These are phyloP conservation scores for Glycine latifolia DNA, from an alignment of 306 rosid species.

Conservation along the genomic window DNA sequence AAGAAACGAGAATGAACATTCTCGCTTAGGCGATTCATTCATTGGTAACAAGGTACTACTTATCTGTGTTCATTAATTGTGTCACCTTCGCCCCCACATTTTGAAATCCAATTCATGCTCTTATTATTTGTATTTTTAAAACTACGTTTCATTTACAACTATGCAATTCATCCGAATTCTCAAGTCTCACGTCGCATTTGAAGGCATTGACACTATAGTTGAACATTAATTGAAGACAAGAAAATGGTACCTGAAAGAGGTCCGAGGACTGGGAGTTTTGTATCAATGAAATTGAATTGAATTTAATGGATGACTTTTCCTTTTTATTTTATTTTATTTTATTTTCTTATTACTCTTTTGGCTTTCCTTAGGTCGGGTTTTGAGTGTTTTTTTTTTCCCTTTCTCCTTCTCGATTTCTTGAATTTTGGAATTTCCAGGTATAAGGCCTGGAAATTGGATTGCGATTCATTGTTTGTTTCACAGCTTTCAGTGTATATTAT, in stretches of 20 bases:
- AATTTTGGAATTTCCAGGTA: constrained; percentile 11
- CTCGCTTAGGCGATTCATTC: constrained; percentile 34
- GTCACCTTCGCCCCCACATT: background rate
- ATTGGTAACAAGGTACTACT: constrained; percentile 34
- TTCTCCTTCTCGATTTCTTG: constrained; percentile 1
- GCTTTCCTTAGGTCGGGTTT: no score
- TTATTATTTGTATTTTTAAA: background rate
- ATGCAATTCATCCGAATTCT: background rate
- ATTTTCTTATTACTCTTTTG: no score
- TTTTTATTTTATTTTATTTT: no score
- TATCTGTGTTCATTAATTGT: background rate
- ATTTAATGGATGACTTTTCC: background rate
- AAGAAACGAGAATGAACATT: constrained; percentile 29
- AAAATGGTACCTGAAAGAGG: constrained; percentile 22
- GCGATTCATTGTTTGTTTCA: constrained; percentile 28
- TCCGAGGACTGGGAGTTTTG: background rate
- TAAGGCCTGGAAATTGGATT: background rate
- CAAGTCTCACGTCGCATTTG: constrained; percentile 16
- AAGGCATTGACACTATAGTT: constrained; percentile 14
- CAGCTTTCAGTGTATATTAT: background rate
- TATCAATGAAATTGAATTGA: constrained; percentile 10
- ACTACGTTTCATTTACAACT: constrained; percentile 22
- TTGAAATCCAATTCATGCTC: background rate
- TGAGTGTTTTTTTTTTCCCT: no score
- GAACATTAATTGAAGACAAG: background rate